Evolutionary conservation across 805 yeast genomes (phyloP).

Genomic region (Kuraishia cidri): DNA sequence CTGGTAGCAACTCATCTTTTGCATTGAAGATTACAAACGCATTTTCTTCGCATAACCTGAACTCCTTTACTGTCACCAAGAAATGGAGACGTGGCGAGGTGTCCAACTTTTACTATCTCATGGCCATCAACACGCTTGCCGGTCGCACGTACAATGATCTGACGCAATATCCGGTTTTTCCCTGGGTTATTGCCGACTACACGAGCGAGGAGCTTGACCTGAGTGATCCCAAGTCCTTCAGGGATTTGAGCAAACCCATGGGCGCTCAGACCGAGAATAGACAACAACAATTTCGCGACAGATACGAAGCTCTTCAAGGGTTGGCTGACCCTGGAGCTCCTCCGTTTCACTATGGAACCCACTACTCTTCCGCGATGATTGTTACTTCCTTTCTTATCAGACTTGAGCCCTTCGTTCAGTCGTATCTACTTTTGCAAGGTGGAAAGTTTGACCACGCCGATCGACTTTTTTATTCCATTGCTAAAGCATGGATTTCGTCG

Average conservation of each 20-base stretch:
- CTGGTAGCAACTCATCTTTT: conserved; percentile 12
- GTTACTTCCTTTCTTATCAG: conserved; percentile 76
- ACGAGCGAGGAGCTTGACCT: conserved; percentile 64
- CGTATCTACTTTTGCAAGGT: conserved; percentile 73
- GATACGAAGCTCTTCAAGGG: conserved; percentile 63
- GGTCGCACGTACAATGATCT: conserved; percentile 86
- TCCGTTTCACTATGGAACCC: conserved; percentile 90
- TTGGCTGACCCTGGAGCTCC: conserved; percentile 52
- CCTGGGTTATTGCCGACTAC: conserved; percentile 86
- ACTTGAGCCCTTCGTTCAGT: conserved; percentile 71
- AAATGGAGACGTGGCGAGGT: conserved; percentile 74
- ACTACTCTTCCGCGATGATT: conserved; percentile 90
- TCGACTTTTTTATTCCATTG: conserved; percentile 63
- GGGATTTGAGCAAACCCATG: conserved; percentile 86
- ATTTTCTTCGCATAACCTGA: conserved; percentile 25
- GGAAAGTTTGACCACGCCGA: conserved; percentile 89
- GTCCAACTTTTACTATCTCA: conserved; percentile 76
- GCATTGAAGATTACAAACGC: conserved; percentile 35
- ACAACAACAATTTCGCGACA: conserved; percentile 53
- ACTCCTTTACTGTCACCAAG: conserved; percentile 41
- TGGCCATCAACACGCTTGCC: conserved; percentile 74
- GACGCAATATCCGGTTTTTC: conserved; percentile 88
- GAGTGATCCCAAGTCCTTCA: conserved; percentile 45
- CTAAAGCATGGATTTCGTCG: conserved; percentile 77
- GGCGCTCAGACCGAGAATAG: conserved; percentile 70